phyloP scores from a whole-genome alignment of 2,329 filamentous ascomycete genomes.

The Ploettnerulaceae sp. region DNA sequence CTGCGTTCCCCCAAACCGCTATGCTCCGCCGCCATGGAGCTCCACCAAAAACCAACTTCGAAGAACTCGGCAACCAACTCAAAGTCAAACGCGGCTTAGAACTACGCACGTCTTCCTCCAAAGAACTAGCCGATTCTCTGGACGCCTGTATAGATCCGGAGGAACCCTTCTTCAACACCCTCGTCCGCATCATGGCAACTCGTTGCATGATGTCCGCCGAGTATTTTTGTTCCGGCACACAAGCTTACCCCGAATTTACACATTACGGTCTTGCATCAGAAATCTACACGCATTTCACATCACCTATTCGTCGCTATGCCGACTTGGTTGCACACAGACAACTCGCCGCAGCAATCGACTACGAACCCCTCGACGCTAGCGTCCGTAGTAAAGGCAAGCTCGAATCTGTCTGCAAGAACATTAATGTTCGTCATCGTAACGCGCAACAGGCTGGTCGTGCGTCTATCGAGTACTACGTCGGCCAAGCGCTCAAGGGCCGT shows the following conservation, averaged over 20 bases:
- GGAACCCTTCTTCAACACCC: conserved; percentile 97
- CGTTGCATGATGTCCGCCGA: conserved; percentile 99
- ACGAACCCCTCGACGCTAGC: conserved; percentile 77
- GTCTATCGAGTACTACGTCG: conserved; percentile 96
- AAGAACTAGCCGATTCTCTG: conserved; percentile 88
- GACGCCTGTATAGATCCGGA: conserved; percentile 73
- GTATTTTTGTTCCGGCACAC: conserved; percentile 93
- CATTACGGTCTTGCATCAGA: conserved; percentile 95
- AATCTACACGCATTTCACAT: conserved; percentile 99
- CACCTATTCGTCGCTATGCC: conserved; percentile 94
- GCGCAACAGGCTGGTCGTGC: conserved; percentile 92
- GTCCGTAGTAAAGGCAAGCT: conserved; percentile 79
- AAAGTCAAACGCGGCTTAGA: conserved; percentile 80
- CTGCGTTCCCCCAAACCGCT: conserved; percentile 90
- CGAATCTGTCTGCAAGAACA: conserved; percentile 94
- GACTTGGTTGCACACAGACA: conserved; percentile 92
- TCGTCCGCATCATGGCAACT: conserved; percentile 94
- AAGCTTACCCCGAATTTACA: conserved; percentile 88
- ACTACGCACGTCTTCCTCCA: conserved; percentile 78
- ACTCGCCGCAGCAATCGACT: conserved; percentile 90
- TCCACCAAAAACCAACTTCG: conserved; percentile 93
- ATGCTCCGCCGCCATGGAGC: conserved; percentile 87
- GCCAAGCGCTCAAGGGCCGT: conserved; percentile 81
- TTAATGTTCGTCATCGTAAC: conserved; percentile 95
- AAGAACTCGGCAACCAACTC: conserved; percentile 86